Evolutionary conservation across 305 asterid species (phyloP).

Genomic region (Plantago lanceolata): DNA sequence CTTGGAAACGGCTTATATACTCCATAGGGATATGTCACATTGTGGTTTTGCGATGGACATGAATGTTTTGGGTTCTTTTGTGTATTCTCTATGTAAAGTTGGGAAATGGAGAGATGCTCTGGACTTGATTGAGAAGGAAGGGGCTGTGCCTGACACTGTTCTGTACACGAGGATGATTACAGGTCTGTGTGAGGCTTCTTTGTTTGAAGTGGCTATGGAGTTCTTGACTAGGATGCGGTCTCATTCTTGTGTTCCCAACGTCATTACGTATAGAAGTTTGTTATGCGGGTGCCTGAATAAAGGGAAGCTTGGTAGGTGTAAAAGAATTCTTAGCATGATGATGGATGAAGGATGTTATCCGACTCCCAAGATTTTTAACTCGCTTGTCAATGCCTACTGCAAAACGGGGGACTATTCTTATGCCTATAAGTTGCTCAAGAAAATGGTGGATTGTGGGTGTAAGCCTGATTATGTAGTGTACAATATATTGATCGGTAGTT

Average conservation of each 20-base stretch:
- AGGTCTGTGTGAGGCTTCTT: constrained; percentile 86
- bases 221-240: constrained; percentile 71
- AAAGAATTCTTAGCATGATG: constrained; percentile 82
- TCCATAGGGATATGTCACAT: constrained; percentile 69
- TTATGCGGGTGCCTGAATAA: constrained; percentile 80
- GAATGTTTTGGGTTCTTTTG: constrained; percentile 55
- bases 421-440: constrained; percentile 77
- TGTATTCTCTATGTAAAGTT: constrained; percentile 57
- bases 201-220: constrained; percentile 92
- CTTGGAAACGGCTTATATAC: constrained; percentile 60
- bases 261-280: constrained; percentile 60
- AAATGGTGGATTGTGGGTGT: constrained; percentile 66
- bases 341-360: constrained; percentile 92
- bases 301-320: constrained; percentile 78
- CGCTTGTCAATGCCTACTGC: constrained; percentile 79
- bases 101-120: constrained; percentile 87
- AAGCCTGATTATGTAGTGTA: constrained; percentile 82
- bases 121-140: constrained; percentile 72
- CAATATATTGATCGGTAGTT: constrained; percentile 81
- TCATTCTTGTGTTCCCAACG: constrained; percentile 76
- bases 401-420: constrained; percentile 61
- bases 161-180: constrained; percentile 73
- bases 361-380: constrained; percentile 65
- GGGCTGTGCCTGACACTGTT: constrained; percentile 62
- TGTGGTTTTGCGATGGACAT: constrained; percentile 64